Evolutionary conservation across 202 grass and related monocot genomes (phyloP), one percentile per base, ranked within the genome.

Genomic region (Panicum virgatum): DNA sequence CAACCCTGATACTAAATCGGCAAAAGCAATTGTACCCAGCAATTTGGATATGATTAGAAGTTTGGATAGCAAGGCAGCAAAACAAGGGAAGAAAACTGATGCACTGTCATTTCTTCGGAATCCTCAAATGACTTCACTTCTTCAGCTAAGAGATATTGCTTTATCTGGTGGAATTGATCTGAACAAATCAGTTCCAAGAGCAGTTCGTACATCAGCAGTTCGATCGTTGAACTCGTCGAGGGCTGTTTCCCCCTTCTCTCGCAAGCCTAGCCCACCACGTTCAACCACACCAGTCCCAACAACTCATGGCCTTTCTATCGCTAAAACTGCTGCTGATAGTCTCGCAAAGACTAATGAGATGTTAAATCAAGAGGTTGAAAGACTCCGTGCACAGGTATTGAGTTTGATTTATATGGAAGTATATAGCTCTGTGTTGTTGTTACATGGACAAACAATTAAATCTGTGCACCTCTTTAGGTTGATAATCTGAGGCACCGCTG

Each of bases 41-140:
- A 92, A 90, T 82, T 48, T 90, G 80, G 93, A 96, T 84, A 86
- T 93, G 77, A 90, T 90, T 52, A 90, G 87, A 76, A 89, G 76
- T 89, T 82, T 90, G 69, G 92, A 95, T 78, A 85, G 71, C 79
- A 95, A 95, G 74, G 90, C 87, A 66, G 86, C 89, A 61, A 94
- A 85, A 58, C 84, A 92, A 77, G 89, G 86, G 69, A 94, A 87
- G 85, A 88, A 87, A 66, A 89, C 81, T 14, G 88, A 96, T 60
- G 80, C 79, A 5, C 48, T 91, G 23, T 84, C 87, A 36, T 88
- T 88, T 67, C 78, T 90, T 67, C 79, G 75, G 45, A 62, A 46
- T 54, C 82, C 93, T 79, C 82, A 96, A 75, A 86, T 84, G 67
- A 88, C 39, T 88, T 84, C 93, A 71, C 76, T 92, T 79, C 81